These are phyloP conservation scores for Marasmius sp. DNA, from an alignment of 1,284 basidiomycete species.

Conservation along the genomic window DNA sequence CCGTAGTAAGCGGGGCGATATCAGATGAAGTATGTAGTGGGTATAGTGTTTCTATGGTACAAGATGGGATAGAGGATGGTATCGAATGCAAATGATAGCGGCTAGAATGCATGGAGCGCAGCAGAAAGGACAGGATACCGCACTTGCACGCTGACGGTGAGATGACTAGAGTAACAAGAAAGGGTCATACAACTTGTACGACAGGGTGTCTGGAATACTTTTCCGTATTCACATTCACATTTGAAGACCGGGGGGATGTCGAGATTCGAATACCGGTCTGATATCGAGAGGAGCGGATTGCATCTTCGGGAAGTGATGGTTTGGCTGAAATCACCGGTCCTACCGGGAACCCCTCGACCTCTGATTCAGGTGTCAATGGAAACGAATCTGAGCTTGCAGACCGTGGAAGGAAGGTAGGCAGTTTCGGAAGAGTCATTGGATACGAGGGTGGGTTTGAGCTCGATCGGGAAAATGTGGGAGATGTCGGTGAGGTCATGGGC, in stretches of 20 bases:
- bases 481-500: constrained; percentile 68
- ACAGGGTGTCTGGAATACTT: constrained; percentile 3
- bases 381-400: constrained; percentile 40
- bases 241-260: constrained; percentile 27
- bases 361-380: constrained; percentile 38
- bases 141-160: not conserved
- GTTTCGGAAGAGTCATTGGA: constrained; percentile 55
- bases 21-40: constrained; percentile 18
- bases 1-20: constrained; percentile 15
- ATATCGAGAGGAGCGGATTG: constrained; percentile 30
- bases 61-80: constrained; percentile 13
- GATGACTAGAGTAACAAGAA: not conserved
- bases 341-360: constrained; percentile 15
- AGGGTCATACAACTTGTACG: constrained; percentile 13
- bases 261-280: constrained; percentile 45
- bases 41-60: constrained; percentile 13
- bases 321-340: not conserved
- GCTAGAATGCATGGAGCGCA: constrained; percentile 8
- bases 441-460: constrained; percentile 37
- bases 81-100: constrained; percentile 15
- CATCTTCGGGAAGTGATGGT: constrained; percentile 13
- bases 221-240: not conserved
- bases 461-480: constrained; percentile 57
- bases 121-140: constrained; percentile 15
- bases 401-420: constrained; percentile 45